phyloP scores from a whole-genome alignment of 208 protist species.

The Trypanosoma brucei region DNA sequence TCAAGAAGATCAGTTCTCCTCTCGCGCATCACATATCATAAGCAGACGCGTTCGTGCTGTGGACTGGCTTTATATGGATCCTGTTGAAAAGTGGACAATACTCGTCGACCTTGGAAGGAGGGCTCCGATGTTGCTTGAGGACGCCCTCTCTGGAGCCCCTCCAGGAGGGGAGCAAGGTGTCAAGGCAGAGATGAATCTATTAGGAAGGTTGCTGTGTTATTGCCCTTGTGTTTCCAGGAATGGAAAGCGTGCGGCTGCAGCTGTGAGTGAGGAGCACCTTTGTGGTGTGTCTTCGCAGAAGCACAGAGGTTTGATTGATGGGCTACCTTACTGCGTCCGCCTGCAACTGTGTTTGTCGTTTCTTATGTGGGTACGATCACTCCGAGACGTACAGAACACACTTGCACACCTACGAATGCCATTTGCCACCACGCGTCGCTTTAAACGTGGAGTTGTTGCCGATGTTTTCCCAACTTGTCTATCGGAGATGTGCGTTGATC shows the following conservation, averaged over 20 bases:
- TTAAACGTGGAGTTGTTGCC: conserved; percentile 28
- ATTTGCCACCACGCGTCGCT: conserved; percentile 37
- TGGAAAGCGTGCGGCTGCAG: conserved; percentile 5
- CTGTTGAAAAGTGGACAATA: conserved; percentile 67
- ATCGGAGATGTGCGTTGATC: conserved; percentile 59
- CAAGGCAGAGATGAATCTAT: no score
- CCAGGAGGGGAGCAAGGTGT: no score
- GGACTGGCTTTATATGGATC: conserved; percentile 56
- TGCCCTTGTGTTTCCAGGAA: not conserved
- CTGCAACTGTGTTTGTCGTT: conserved; percentile 56
- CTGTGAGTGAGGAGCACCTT: conserved; percentile 29
- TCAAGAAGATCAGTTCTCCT: not conserved
- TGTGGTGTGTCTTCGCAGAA: conserved; percentile 12
- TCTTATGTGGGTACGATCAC: conserved; percentile 55
- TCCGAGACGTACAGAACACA: conserved; percentile 71
- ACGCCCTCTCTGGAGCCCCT: not conserved
- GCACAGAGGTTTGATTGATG: conserved; percentile 30
- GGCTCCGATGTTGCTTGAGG: conserved; percentile 42
- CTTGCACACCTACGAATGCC: conserved; percentile 53
- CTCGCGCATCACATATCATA: not conserved
- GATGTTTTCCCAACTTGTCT: conserved; percentile 59
- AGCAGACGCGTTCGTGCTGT: not conserved
- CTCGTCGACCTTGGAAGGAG: conserved; percentile 62
- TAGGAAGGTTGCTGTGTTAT: no score
- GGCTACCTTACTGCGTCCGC: conserved; percentile 56